Percentiles rank a stretch among this genome's conserved stretches.
phyloP scores from a whole-genome alignment of 2,329 filamentous ascomycete species.

The Mycosphaerella sp. region DNA sequence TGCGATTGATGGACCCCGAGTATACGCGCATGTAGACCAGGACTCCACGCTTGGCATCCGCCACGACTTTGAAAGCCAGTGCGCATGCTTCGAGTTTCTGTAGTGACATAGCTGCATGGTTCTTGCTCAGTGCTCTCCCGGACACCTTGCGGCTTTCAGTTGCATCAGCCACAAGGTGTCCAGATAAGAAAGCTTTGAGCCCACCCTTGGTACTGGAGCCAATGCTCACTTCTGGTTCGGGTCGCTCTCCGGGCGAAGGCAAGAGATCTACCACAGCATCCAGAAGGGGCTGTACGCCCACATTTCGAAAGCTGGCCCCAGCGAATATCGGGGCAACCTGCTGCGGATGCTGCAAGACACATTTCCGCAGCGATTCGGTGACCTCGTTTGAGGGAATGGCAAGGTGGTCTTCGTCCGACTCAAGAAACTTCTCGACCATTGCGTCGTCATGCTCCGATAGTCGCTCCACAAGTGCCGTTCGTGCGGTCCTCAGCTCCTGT shows the following conservation, averaged over 20 bases:
- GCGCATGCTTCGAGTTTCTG: slow-evolving; percentile 63
- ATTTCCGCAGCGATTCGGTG: slow-evolving; percentile 65
- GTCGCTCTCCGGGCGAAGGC: slow-evolving; percentile 72
- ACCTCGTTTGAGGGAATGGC: slow-evolving; percentile 61
- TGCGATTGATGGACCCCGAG: slow-evolving; percentile 69
- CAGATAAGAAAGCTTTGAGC: slow-evolving; percentile 43
- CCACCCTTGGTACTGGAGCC: slow-evolving; percentile 49
- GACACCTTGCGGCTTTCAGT: slow-evolving; percentile 30
- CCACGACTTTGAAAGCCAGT: slow-evolving; percentile 86
- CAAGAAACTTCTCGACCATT: slow-evolving; percentile 78
- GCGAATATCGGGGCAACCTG: slow-evolving; percentile 80
- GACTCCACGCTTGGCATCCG: slow-evolving; percentile 77
- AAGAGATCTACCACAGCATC: slow-evolving; percentile 84
- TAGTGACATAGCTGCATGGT: slow-evolving; percentile 38
- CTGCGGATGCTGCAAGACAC: slow-evolving; percentile 62
- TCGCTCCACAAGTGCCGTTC: slow-evolving; percentile 71
- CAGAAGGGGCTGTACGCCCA: slow-evolving; percentile 85
- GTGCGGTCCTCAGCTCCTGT: slow-evolving; percentile 66
- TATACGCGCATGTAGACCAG: slow-evolving; percentile 92
- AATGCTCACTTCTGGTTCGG: slow-evolving; percentile 70
- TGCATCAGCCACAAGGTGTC: slow-evolving; percentile 27
- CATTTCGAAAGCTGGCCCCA: slow-evolving; percentile 87
- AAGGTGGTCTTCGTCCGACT: slow-evolving; percentile 65
- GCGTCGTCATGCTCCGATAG: slow-evolving; percentile 83
- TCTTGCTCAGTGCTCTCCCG: slow-evolving; percentile 38